phyloP scores from a whole-genome alignment of 345 rosid genomes.

The Euphorbia tirucalli region DNA sequence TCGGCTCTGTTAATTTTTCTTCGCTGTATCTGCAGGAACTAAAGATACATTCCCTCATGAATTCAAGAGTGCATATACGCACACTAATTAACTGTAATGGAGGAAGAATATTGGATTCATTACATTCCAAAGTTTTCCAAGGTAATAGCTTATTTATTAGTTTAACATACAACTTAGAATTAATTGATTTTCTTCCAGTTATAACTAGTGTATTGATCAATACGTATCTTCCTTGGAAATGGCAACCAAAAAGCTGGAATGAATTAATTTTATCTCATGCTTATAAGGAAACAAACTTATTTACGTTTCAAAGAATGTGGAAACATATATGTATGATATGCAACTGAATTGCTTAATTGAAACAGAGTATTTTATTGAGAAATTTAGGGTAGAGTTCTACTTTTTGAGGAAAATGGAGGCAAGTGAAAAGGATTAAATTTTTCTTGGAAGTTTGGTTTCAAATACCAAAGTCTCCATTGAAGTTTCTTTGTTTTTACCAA shows the following conservation, averaged over 20 bases:
- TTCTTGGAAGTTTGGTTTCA: conserved; percentile 14
- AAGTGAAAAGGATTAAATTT: neutral
- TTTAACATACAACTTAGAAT: no score
- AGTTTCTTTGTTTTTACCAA: conserved; percentile 18
- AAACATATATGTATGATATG: no score
- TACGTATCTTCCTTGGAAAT: neutral
- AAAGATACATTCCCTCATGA: neutral
- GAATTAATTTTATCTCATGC: neutral
- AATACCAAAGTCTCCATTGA: neutral
- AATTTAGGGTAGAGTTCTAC: no score
- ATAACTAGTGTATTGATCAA: neutral
- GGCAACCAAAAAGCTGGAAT: neutral
- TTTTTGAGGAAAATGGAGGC: neutral
- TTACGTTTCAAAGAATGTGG: neutral
- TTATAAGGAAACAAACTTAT: no score
- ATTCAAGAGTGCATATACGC: conserved; percentile 2
- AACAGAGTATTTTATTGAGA: neutral
- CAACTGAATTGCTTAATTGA: neutral
- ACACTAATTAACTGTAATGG: no score
- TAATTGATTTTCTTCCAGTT: neutral
- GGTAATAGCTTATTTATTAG: neutral
- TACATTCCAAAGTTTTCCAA: no score
- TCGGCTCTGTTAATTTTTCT: neutral
- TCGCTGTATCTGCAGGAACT: conserved; percentile 1
- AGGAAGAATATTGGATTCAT: no score